Evolutionary conservation across 345 rosid genomes (phyloP).

Genomic region (Populus deltoides): DNA sequence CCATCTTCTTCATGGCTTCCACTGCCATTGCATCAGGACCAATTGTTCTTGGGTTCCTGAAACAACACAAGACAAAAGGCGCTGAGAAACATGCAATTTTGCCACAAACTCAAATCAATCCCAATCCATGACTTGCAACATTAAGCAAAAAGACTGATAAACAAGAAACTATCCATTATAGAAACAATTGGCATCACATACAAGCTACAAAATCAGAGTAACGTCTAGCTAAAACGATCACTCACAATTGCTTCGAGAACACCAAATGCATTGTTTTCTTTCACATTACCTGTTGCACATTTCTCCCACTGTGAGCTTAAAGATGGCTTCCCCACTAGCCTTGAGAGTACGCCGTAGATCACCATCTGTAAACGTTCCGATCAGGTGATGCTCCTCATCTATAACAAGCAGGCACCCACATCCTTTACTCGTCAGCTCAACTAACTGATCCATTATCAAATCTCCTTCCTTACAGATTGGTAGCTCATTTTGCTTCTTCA

Average conservation of each 20-base stretch:
- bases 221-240: neutral
- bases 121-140: neutral
- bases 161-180: too few relatives aligned
- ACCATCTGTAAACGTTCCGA: conserved; percentile 94
- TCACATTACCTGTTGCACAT: conserved; percentile 82
- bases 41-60: conserved; percentile 85
- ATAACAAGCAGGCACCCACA: conserved; percentile 90
- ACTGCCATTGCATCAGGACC: conserved; percentile 93
- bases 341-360: conserved; percentile 92
- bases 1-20: conserved; percentile 98
- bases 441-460: conserved; percentile 87
- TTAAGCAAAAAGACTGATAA: neutral
- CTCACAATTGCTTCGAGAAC: neutral
- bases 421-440: conserved; percentile 90
- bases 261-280: neutral
- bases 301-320: conserved; percentile 86
- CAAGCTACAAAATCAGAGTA: neutral
- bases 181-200: neutral
- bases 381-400: conserved; percentile 55
- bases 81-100: neutral
- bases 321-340: conserved; percentile 82
- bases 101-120: neutral
- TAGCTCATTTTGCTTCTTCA: conserved; percentile 89
- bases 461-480: conserved; percentile 89
- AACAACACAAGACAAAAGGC: neutral